Evolutionary conservation across 2,329 filamentous ascomycete species (phyloP).

Genomic region (Aspergillus tamarii): DNA sequence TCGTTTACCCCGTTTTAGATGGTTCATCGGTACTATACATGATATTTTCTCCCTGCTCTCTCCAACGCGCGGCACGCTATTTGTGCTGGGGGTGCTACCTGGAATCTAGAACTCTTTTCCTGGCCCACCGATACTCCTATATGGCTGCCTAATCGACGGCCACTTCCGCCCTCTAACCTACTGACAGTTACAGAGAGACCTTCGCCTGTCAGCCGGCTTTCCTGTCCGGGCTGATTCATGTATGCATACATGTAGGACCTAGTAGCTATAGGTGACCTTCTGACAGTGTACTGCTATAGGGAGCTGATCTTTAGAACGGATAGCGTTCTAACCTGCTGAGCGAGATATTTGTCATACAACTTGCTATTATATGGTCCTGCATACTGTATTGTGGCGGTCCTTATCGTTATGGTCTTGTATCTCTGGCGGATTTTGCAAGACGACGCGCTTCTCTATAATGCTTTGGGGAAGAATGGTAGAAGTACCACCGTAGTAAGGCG

Average conservation of each 20-base stretch:
- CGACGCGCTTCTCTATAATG: background rate
- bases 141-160: background rate
- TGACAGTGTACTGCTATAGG: background rate
- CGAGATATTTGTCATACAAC: background rate
- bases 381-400: rapidly evolving
- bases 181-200: background rate
- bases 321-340: background rate
- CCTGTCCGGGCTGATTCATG: background rate
- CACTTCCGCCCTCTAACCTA: background rate
- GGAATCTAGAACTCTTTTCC: background rate
- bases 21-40: background rate
- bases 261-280: background rate
- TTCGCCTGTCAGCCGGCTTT: background rate
- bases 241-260: background rate
- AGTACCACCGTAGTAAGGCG: background rate
- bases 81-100: background rate
- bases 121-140: background rate
- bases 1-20: background rate
- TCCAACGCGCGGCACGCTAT: background rate
- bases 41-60: background rate
- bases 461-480: background rate
- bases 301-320: background rate
- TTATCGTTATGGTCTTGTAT: background rate
- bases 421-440: background rate
- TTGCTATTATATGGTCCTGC: background rate